Evolutionary conservation across 768 basidiomycete species (phyloP), one percentile per base, ranked within the genome.

Genomic region (Agaricus subrufescens): DNA sequence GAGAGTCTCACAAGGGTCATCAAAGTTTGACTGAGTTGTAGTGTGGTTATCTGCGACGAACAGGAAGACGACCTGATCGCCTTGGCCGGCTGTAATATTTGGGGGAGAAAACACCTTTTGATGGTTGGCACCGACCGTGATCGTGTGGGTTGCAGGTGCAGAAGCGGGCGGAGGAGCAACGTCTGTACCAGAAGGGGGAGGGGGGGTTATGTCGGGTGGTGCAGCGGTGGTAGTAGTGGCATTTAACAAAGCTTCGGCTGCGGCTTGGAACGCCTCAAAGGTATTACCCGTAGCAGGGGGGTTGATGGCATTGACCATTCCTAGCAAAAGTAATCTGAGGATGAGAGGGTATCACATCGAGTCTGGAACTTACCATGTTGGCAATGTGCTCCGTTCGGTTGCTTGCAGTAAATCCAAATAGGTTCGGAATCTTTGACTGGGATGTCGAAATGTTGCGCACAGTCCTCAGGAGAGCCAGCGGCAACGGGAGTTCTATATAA

Each of bases 231-330:
- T 49, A 26, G 60, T 42, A 3, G 59, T 31, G 27, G 66, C 53
- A 2, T 49, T 47, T 34, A 62, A 29, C 37, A 51, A 42, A 19
- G 67, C 74, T 57, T 73, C 75, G 0, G 82, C 83, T 9, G 71
- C 68, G 10, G 73, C 72, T 59, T 81, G 67, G 73, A 83, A 84
- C 7, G 74, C 75, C 6, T 67, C 60, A 66, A 84, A 83, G 6
- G 69, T 64, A 10, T 63, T 60, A 30, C 26, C 63, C 15, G 70
- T 69, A 0, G 65, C 67, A 2, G 78, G 79, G 1, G 85, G 75
- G 67, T 87, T 87, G 66, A 86, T 73, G 3, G 83, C 83, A 65
- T 84, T 84, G 26, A 86, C 84, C 85, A 86, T 86, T 58, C 84
- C 82, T 67, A 44, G 30, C n/a, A 14, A n/a, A 46, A 23, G 50